Percentiles rank a stretch among this genome's conserved stretches.
phyloP scores from a whole-genome alignment of 1,284 basidiomycete genomes.

The Volvariella surrecta region DNA sequence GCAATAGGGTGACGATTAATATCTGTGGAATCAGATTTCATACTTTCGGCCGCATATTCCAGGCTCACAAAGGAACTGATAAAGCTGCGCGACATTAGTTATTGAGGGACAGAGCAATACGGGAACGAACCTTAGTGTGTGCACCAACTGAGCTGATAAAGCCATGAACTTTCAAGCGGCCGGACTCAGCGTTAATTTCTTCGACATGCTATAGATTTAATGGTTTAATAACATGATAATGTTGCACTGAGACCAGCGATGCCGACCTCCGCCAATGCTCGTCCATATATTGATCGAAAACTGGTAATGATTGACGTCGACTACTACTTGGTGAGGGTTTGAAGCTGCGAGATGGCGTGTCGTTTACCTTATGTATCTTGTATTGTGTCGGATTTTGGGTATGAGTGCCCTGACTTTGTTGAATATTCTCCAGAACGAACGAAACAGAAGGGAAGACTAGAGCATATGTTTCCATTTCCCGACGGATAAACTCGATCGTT shows the following conservation, averaged over 20 bases:
- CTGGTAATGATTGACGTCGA: constrained; percentile 50
- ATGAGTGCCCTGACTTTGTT: constrained; percentile 17
- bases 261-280: constrained; percentile 55
- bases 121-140: constrained; percentile 53
- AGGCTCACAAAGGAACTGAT: constrained; percentile 75
- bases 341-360: neutral
- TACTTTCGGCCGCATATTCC: constrained; percentile 2
- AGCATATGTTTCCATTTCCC: constrained; percentile 64
- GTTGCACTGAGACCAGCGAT: constrained; percentile 2
- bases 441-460: constrained; percentile 62
- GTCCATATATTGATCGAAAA: constrained; percentile 64
- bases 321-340: constrained; percentile 24
- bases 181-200: constrained; percentile 44
- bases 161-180: constrained; percentile 55
- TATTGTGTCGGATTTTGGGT: constrained; percentile 26
- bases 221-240: constrained; percentile 29
- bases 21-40: constrained; percentile 35
- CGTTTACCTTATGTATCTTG: constrained; percentile 56
- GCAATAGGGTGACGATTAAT: constrained; percentile 76
- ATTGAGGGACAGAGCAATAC: constrained; percentile 1
- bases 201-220: constrained; percentile 46
- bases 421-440: constrained; percentile 60
- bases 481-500: constrained; percentile 58
- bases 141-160: constrained; percentile 77
- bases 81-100: constrained; percentile 35